phyloP scores from a whole-genome alignment of 2,329 filamentous ascomycete species.

The Ploettnerulaceae sp. region DNA sequence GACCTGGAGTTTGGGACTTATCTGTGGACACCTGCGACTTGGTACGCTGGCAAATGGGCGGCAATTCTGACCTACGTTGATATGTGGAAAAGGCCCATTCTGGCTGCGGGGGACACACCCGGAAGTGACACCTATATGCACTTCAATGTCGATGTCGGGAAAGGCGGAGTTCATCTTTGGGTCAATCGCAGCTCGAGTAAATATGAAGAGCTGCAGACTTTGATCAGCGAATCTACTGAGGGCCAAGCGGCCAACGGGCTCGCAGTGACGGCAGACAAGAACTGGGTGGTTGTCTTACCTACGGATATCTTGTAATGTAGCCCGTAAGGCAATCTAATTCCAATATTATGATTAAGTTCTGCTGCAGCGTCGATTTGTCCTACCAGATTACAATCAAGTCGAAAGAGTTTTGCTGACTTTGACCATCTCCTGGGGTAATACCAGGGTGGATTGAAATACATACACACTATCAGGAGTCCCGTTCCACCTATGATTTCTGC shows the following conservation, averaged over 20 bases:
- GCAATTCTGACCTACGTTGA: slow-evolving; percentile 8
- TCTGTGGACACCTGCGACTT: slow-evolving; percentile 9
- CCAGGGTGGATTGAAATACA: too few species aligned
- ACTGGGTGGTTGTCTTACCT: slow-evolving; percentile 4
- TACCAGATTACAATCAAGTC: too few species aligned
- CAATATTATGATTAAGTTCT: too few species aligned
- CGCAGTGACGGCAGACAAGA: slow-evolving; percentile 5
- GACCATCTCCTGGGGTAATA: too few species aligned
- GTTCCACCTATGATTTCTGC: too few species aligned
- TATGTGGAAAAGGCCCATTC: slow-evolving; percentile 10
- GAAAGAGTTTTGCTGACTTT: too few species aligned
- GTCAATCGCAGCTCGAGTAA: slow-evolving; percentile 1
- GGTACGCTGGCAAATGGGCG: slow-evolving; percentile 11
- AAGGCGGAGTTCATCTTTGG: slow-evolving; percentile 8
- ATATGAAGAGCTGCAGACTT: slow-evolving; percentile 1
- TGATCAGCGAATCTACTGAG: slow-evolving; percentile 1
- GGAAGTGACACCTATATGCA: slow-evolving; percentile 11
- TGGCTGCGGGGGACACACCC: slow-evolving; percentile 12
- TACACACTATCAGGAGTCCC: too few species aligned
- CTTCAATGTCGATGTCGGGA: slow-evolving; percentile 9
- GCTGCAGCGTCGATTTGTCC: too few species aligned
- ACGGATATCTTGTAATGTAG: slow-evolving; percentile 6
- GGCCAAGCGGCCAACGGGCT: slow-evolving; percentile 1
- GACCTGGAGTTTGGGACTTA: slow-evolving; percentile 3
- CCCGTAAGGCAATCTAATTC: too few species aligned